These are phyloP conservation scores for Ganoderma lucidum DNA, from an alignment of 1,284 basidiomycete species.

Conservation along the genomic window DNA sequence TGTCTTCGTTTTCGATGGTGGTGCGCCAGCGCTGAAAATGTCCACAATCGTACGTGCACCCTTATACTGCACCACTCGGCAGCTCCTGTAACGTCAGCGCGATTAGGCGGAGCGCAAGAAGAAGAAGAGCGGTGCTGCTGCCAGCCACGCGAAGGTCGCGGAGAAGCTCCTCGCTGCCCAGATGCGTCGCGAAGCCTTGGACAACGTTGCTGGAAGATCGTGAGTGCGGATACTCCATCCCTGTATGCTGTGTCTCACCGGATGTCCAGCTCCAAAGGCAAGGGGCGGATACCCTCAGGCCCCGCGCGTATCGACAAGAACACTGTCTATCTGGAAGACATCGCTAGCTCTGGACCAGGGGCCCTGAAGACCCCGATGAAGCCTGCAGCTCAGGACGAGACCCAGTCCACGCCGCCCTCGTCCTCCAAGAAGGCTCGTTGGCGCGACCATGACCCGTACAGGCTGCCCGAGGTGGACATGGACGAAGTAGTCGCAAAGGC, in stretches of 20 bases:
- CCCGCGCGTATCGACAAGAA: slow-evolving; percentile 66
- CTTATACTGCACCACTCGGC: background rate
- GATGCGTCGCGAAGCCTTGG: slow-evolving; percentile 89
- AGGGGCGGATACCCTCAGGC: slow-evolving; percentile 48
- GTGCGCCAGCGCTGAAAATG: slow-evolving; percentile 89
- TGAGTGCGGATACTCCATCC: slow-evolving; percentile 14
- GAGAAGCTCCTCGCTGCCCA: slow-evolving; percentile 95
- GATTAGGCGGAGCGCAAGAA: slow-evolving; percentile 82
- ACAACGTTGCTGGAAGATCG: slow-evolving; percentile 62
- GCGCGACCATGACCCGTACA: slow-evolving; percentile 86
- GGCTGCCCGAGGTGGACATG: slow-evolving; percentile 77
- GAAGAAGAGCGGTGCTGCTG: slow-evolving; percentile 88
- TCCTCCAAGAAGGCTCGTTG: slow-evolving; percentile 66
- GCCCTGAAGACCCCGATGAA: slow-evolving; percentile 59
- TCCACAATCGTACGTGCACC: slow-evolving; percentile 79
- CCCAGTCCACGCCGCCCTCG: slow-evolving; percentile 54
- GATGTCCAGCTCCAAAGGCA: slow-evolving; percentile 45
- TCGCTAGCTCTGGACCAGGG: slow-evolving; percentile 60
- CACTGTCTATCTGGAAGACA: slow-evolving; percentile 87
- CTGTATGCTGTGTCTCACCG: background rate
- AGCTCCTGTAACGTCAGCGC: background rate
- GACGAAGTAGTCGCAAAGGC: slow-evolving; percentile 66
- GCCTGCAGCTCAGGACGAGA: slow-evolving; percentile 42
- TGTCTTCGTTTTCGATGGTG: slow-evolving; percentile 97
- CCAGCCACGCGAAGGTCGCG: slow-evolving; percentile 85